A percentile compares a stretch with the other conserved stretches of the same genome.
Conservation (phyloP, 108 stramenopile species). For the Seminavis robusta region DNA sequence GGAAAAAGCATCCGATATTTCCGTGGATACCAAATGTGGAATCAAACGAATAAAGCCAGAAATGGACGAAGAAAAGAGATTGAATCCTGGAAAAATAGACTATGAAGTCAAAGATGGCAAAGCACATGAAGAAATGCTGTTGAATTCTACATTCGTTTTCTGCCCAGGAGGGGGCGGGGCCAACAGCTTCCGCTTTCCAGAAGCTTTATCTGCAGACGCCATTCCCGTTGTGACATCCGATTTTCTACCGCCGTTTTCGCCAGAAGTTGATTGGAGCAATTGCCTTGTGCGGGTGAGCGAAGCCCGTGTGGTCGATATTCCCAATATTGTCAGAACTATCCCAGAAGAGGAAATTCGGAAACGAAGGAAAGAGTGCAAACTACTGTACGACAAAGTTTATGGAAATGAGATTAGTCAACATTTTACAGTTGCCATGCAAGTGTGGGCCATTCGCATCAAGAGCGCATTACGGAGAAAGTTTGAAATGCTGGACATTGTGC, state of each 20-base stretch:
- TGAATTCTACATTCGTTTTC: conserved; percentile 18
- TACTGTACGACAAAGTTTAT: conserved; percentile 3
- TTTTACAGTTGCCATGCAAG: too few species aligned
- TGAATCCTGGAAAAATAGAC: too few species aligned
- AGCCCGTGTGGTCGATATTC: conserved; percentile 23
- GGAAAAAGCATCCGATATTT: conserved; percentile 5
- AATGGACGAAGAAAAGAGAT: too few species aligned
- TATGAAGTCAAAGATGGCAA: neutral
- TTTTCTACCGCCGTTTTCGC: conserved; percentile 4
- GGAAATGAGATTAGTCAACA: too few species aligned
- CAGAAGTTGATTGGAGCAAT: conserved; percentile 22
- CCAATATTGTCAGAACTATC: conserved; percentile 10
- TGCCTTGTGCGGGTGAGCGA: conserved; percentile 20
- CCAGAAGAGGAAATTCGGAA: neutral
- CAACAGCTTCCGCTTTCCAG: conserved; percentile 13
- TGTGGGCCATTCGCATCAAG: too few species aligned
- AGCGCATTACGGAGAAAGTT: too few species aligned
- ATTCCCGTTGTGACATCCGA: conserved; percentile 18
- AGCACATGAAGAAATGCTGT: conserved; percentile 9
- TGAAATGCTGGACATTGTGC: too few species aligned
- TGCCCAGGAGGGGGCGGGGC: conserved; percentile 22
- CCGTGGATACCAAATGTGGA: conserved; percentile 21
- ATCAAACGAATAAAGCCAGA: neutral
- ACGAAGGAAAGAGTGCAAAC: neutral
- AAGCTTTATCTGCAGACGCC: conserved; percentile 14